These are phyloP conservation scores for Microstroma glucosiphilum DNA, from an alignment of 1,284 basidiomycete genomes.

Conservation along the genomic window DNA sequence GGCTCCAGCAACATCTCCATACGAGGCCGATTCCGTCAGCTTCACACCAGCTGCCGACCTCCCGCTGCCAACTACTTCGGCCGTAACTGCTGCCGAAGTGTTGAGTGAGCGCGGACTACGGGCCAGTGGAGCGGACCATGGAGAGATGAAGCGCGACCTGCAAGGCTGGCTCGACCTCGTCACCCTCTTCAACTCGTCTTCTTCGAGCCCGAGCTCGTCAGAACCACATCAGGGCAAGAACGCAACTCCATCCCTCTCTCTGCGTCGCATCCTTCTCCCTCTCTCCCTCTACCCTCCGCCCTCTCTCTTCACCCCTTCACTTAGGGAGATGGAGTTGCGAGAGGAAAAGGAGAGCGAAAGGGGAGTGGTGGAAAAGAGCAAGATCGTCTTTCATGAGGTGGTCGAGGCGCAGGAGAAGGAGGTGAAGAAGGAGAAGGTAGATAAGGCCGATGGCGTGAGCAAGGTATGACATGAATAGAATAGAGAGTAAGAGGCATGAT, in stretches of 20 bases:
- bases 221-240: background rate
- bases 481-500: background rate
- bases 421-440: background rate
- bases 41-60: background rate
- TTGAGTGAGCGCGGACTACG: background rate
- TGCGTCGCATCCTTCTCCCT: background rate
- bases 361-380: background rate
- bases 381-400: background rate
- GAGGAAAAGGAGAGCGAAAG: background rate
- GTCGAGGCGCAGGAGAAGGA: slow-evolving; percentile 1
- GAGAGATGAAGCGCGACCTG: background rate
- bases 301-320: slow-evolving; percentile 3
- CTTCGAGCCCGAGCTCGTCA: background rate
- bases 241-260: background rate
- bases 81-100: background rate
- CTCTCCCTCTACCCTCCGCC: slow-evolving; percentile 5
- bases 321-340: background rate
- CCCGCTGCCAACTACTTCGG: background rate
- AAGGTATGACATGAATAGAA: background rate
- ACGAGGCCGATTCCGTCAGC: background rate
- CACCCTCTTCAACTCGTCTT: background rate
- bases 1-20: background rate
- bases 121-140: background rate
- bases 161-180: background rate
- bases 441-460: background rate